Percentiles rank a stretch among this genome's conserved stretches.
phyloP scores from a whole-genome alignment of 805 yeast genomes.

The Ogataea haglerorum region DNA sequence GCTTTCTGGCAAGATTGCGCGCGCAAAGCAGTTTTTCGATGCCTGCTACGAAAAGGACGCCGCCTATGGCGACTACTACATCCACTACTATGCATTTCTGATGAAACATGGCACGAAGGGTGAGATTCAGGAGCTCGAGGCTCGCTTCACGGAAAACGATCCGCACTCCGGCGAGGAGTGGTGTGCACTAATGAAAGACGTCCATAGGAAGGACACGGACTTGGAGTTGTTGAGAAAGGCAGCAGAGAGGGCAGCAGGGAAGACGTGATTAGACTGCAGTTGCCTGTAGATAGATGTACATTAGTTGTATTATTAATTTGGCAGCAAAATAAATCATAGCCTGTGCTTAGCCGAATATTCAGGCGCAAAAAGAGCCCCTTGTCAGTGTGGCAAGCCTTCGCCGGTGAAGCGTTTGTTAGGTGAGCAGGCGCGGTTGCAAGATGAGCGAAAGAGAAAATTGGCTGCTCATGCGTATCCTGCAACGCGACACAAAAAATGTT shows the following conservation, averaged over 20 bases:
- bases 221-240: constrained; percentile 21
- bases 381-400: too few species aligned
- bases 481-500: too few species aligned
- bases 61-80: constrained; percentile 75
- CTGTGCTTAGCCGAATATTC: too few species aligned
- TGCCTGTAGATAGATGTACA: too few species aligned
- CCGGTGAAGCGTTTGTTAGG: too few species aligned
- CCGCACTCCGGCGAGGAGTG: constrained; percentile 65
- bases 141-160: constrained; percentile 39
- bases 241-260: constrained; percentile 8
- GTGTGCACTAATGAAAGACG: constrained; percentile 47
- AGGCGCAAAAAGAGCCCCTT: too few species aligned
- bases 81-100: constrained; percentile 53
- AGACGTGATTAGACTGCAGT: too few species aligned
- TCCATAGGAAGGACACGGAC: constrained; percentile 24
- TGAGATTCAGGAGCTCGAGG: constrained; percentile 37
- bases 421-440: too few species aligned
- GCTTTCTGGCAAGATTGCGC: constrained; percentile 57
- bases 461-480: too few species aligned
- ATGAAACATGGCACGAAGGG: constrained; percentile 36
- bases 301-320: too few species aligned
- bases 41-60: constrained; percentile 50
- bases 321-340: too few species aligned
- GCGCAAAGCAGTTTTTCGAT: constrained; percentile 72
- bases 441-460: too few species aligned